Conservation (phyloP, 805 yeast genomes). For the Yarrowia sp. region DNA sequence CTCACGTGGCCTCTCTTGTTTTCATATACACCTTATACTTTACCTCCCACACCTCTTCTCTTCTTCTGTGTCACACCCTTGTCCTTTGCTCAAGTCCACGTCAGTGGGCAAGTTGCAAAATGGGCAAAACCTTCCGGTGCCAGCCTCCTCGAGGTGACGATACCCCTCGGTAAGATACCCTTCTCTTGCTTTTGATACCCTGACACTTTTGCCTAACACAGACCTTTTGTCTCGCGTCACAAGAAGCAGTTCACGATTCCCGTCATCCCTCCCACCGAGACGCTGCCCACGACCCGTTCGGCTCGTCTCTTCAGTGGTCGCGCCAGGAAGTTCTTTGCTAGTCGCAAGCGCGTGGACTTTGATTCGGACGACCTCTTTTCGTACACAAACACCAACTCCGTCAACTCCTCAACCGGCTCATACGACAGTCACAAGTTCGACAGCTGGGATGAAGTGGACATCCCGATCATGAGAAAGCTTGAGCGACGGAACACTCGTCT, state of each 20-base stretch:
- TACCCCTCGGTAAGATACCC: constrained; percentile 23
- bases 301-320: neutral
- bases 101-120: constrained; percentile 9
- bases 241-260: constrained; percentile 9
- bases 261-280: neutral
- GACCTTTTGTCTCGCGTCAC: constrained; percentile 8
- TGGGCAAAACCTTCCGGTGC: constrained; percentile 7
- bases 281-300: neutral
- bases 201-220: neutral
- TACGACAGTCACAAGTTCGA: neutral
- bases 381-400: constrained; percentile 9
- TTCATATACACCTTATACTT: neutral
- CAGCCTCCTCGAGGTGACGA: constrained; percentile 10
- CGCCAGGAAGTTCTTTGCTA: constrained; percentile 24
- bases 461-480: neutral
- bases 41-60: neutral
- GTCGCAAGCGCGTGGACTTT: constrained; percentile 59
- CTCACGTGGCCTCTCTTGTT: too few species aligned
- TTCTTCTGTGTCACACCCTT: constrained; percentile 5
- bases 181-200: neutral
- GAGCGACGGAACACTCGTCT: neutral
- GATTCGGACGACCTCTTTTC: constrained; percentile 48
- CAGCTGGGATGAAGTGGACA: neutral
- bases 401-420: constrained; percentile 6
- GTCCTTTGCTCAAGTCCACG: constrained; percentile 20